Base-by-base conservation (phyloP, 2,329 filamentous ascomycete species). In the Neofusicoccum sp. region DNA sequence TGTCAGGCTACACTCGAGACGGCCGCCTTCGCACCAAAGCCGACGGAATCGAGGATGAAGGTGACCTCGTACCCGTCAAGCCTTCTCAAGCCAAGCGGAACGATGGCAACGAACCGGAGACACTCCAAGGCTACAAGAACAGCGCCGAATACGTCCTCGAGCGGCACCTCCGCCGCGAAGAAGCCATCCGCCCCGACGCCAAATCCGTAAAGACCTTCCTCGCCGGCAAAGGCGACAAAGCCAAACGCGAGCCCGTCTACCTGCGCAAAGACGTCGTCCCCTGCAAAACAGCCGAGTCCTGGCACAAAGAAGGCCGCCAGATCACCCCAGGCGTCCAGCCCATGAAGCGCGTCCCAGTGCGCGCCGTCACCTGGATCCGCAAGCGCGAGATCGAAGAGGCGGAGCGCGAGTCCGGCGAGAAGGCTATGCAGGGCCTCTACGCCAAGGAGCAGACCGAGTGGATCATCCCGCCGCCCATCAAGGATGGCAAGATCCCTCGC, bases 241-340 rank as follows among this genome's bases (percentile, higher is more conserved):
- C 83, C 2, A 89, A 88, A 45, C 85, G 90, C 62, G 91, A 96
- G 71, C 87, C 90, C 1, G 91, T 98, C 0, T 98, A 86, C 70
- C 82, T 82, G 0, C 87, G 93, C 34, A 83, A 84, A 58, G 93
- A 98, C 65, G 86, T 98, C 0, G 86, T 93, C 2, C 82, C 84
- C 40, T 96, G 96, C 72, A 93, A 96, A 74, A 96, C 91, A 30
- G 89, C 90, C 1, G 95, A 99, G 72, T 96, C 91, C 1, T 99
- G 95, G 95, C 95, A 98, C 72, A 97, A 97, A 72, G 93, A 97
- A 79, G 95, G 95, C 0, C 85, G 93, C 9, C 88, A 87, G 28
- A 86, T 95, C 3, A 82, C 84, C 28, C 70, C 80, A 0, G 91
- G 90, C 3, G 86, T 89, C 65, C 77, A 86, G 51, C 90, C 95